phyloP scores from a whole-genome alignment of 2,329 filamentous ascomycete species.

The Polytolypa hystricis region DNA sequence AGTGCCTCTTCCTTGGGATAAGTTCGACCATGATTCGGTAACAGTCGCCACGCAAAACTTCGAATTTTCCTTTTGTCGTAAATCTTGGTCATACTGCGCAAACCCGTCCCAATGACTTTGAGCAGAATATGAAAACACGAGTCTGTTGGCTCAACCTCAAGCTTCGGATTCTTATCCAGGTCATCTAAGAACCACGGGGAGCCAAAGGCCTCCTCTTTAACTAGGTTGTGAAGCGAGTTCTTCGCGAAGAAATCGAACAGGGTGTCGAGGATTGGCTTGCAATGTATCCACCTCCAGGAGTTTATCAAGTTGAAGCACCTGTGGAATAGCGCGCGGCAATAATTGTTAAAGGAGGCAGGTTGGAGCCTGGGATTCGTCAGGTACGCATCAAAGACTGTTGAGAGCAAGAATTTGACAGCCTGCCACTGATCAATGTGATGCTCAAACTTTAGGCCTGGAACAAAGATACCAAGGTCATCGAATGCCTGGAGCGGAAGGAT shows the following conservation, averaged over 20 bases:
- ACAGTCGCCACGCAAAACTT: constrained; percentile 45
- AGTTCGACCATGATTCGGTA: constrained; percentile 50
- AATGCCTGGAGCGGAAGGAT: constrained; percentile 45
- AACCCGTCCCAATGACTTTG: constrained; percentile 43
- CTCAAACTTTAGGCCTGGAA: constrained; percentile 30
- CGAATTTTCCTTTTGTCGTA: constrained; percentile 45
- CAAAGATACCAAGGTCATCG: constrained; percentile 38
- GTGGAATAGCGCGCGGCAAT: constrained; percentile 41
- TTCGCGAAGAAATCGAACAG: constrained; percentile 51
- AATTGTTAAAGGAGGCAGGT: constrained; percentile 42
- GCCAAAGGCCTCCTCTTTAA: constrained; percentile 39
- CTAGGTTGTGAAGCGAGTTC: constrained; percentile 41
- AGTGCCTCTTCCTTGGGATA: constrained; percentile 49
- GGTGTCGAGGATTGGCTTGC: constrained; percentile 41
- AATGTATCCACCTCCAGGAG: constrained; percentile 47
- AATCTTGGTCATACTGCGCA: constrained; percentile 35
- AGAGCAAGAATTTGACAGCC: constrained; percentile 35
- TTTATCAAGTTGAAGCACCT: constrained; percentile 45
- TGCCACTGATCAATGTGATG: constrained; percentile 39
- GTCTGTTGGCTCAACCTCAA: constrained; percentile 39
- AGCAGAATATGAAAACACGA: constrained; percentile 49
- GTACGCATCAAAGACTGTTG: constrained; percentile 38
- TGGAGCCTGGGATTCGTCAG: constrained; percentile 28
- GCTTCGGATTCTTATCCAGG: constrained; percentile 32
- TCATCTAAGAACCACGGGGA: constrained; percentile 45